These are phyloP conservation scores for Curvularia eragrostidis DNA, from an alignment of 2,329 filamentous ascomycete species.

Conservation along the genomic window DNA sequence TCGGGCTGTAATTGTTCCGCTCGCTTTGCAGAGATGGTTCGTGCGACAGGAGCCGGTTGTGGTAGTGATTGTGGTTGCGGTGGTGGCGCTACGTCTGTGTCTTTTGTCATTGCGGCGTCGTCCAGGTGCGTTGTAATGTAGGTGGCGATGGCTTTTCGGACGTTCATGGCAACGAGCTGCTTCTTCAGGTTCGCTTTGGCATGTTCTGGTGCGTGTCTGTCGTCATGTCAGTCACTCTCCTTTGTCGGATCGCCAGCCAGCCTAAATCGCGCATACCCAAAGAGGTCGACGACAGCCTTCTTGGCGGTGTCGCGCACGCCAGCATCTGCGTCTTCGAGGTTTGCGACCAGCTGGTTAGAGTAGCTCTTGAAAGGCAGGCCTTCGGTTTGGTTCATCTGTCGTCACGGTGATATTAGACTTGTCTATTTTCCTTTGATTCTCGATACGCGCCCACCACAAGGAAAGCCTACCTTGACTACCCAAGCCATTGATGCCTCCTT, in stretches of 20 bases:
- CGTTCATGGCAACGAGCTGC: slow-evolving; percentile 82
- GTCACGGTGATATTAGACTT: slow-evolving; percentile 22
- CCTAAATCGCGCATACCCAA: slow-evolving; percentile 63
- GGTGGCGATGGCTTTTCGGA: slow-evolving; percentile 83
- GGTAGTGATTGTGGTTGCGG: slow-evolving; percentile 21
- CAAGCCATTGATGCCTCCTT: slow-evolving; percentile 87
- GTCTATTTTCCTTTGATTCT: not conserved
- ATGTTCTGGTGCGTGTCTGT: slow-evolving; percentile 75
- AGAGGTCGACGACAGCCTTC: slow-evolving; percentile 82
- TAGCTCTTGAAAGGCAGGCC: slow-evolving; percentile 82
- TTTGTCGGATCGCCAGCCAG: not conserved
- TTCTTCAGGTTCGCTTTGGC: slow-evolving; percentile 90
- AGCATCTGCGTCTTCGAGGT: slow-evolving; percentile 89
- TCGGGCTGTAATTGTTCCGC: slow-evolving; percentile 50
- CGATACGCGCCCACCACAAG: slow-evolving; percentile 4
- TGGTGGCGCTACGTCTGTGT: slow-evolving; percentile 34
- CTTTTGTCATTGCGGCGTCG: slow-evolving; percentile 62
- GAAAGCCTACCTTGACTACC: slow-evolving; percentile 70
- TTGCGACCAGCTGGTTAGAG: slow-evolving; percentile 80
- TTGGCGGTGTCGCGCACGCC: slow-evolving; percentile 87
- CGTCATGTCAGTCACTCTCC: slow-evolving; percentile 23
- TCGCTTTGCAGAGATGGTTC: slow-evolving; percentile 43
- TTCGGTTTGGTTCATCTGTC: slow-evolving; percentile 79
- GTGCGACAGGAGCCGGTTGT: slow-evolving; percentile 34
- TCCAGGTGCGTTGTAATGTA: slow-evolving; percentile 80